These are phyloP conservation scores for Lactarius pseudohatsudake DNA, from an alignment of 768 basidiomycete genomes.

Conservation along the genomic window DNA sequence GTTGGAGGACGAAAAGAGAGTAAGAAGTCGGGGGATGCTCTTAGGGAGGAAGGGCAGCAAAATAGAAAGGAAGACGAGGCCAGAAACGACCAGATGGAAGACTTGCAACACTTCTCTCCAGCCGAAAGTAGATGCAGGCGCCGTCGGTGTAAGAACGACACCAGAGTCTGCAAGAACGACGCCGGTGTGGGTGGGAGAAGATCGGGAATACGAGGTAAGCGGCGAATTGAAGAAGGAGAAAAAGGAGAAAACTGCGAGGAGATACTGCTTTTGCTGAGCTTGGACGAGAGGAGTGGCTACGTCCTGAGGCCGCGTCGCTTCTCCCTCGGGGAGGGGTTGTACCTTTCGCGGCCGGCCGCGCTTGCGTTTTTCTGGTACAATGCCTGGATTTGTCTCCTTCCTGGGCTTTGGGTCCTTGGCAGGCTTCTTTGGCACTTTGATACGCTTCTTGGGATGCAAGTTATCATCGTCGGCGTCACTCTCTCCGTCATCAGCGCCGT, in stretches of 20 bases:
- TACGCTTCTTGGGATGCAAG: slow-evolving; percentile 63
- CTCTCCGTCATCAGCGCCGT: slow-evolving; percentile 53
- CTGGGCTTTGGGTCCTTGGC: slow-evolving; percentile 45
- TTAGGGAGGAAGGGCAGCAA: slow-evolving; percentile 49
- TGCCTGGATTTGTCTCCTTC: slow-evolving; percentile 32
- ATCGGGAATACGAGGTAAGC: slow-evolving; percentile 44
- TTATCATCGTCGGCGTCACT: slow-evolving; percentile 40
- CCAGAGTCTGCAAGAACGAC: slow-evolving; percentile 48
- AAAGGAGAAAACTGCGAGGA: slow-evolving; percentile 78
- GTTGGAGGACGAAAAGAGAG: background rate
- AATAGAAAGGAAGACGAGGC: slow-evolving; percentile 59
- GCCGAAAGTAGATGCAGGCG: slow-evolving; percentile 37
- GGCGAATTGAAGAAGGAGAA: slow-evolving; percentile 87
- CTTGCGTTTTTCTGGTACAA: slow-evolving; percentile 74
- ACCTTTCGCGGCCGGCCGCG: slow-evolving; percentile 80
- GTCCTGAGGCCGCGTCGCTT: slow-evolving; percentile 24
- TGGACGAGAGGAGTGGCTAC: slow-evolving; percentile 28
- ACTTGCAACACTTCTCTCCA: slow-evolving; percentile 57
- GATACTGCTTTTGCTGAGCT: slow-evolving; percentile 51
- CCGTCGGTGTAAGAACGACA: slow-evolving; percentile 30
- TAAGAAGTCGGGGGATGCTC: slow-evolving; percentile 7
- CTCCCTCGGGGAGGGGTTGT: slow-evolving; percentile 43
- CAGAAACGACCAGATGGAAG: slow-evolving; percentile 65
- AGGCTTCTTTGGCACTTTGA: slow-evolving; percentile 43
- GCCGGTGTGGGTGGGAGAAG: slow-evolving; percentile 56